These are phyloP conservation scores for Penicillium sclerotigenum DNA, from an alignment of 2,329 filamentous ascomycete species.

Conservation along the genomic window DNA sequence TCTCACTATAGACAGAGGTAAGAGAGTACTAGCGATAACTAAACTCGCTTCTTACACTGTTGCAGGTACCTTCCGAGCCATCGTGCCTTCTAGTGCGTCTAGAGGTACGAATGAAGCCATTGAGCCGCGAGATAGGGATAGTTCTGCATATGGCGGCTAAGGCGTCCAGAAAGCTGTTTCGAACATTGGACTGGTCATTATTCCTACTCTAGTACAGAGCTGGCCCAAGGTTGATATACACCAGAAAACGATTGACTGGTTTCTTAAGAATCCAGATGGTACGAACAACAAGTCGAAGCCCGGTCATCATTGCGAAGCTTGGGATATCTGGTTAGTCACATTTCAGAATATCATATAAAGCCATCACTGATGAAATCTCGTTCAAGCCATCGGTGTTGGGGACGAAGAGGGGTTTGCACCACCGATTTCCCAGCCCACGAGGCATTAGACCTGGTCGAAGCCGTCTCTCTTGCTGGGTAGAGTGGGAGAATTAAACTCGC, in stretches of 20 bases:
- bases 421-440: conserved; percentile 35
- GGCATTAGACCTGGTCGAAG: conserved; percentile 33
- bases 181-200: not conserved
- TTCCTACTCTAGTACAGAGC: not conserved
- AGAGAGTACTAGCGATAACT: too few species aligned
- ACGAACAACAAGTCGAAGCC: not conserved
- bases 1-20: not conserved
- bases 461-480: conserved; percentile 29
- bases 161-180: not conserved
- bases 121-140: not conserved
- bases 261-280: not conserved
- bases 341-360: not conserved
- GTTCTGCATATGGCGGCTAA: not conserved
- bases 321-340: conserved; percentile 22
- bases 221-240: not conserved
- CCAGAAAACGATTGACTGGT: not conserved
- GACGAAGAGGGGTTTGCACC: conserved; percentile 41
- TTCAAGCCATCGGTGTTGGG: conserved; percentile 29
- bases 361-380: not conserved
- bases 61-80: not conserved
- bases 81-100: not conserved
- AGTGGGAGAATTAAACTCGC: conserved; percentile 38
- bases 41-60: not conserved
- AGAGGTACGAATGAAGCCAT: not conserved
- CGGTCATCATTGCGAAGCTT: conserved; percentile 30